Evolutionary conservation across 352 stramenopile species (phyloP), one percentile per base, ranked within the genome.

Genomic region (Pythium scleroteichum): DNA sequence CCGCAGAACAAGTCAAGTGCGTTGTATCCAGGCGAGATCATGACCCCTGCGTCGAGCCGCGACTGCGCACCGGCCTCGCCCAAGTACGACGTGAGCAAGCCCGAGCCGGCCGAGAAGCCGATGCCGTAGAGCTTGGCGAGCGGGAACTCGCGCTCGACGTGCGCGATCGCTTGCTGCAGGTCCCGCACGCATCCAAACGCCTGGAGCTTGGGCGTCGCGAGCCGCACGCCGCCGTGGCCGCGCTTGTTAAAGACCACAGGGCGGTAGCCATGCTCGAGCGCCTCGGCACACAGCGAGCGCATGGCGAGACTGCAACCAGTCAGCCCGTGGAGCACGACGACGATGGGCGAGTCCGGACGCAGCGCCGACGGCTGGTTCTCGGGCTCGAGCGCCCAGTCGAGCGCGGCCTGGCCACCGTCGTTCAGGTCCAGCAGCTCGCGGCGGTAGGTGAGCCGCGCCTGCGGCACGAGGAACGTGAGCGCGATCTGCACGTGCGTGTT

Each of bases 191-290:
- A 87, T n/a, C 84, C 84, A 64, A 93, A 93, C 17, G 53, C 66
- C 54, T 93, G 84, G 10, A 93, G 68, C 64, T 73, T 85, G 24
- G 84, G 82, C 3, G 80, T 91, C 14, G 76, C 23, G 23, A 93
- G 73, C 42, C 68, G 64, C 40, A 90, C 44, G 4, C 82, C 81
- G 22, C 85, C 85, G 29, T 94, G 85, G 10, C 85, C 85, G 48
- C 85, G 76, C 70, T 94, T 94, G 66, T 92, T 94, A 55, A 92
- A 94, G 20, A 90, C 85, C 8, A 94, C 85, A 4, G 85, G 82
- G 2, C 85, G 79, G 68, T 89, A 92, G 8, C 85, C 85, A 24
- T 76, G 66, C 2, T 46, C 23, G 23, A 90, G 53, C 14, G 84
- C 84, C 45, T 88, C 79, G 8, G 78, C 76, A 62, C 80, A 90